Conservation (phyloP, 768 basidiomycete genomes). For the Suillus subluteus region DNA sequence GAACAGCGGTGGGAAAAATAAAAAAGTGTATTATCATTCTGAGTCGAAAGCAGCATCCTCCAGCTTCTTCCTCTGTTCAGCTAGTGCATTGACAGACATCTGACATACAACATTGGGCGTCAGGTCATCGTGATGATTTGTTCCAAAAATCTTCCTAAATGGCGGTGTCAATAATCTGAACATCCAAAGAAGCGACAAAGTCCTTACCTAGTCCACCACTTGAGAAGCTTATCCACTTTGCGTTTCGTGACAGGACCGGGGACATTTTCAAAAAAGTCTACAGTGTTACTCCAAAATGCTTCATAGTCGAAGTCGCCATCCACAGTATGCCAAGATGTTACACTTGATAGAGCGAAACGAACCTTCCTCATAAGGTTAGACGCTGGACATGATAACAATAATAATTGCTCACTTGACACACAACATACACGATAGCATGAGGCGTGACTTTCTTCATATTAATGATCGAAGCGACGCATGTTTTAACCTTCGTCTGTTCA, state of each 20-base stretch:
- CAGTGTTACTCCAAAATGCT: not conserved
- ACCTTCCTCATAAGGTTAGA: constrained; percentile 11
- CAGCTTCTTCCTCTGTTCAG: not conserved
- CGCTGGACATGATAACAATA: not conserved
- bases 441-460: constrained; percentile 8
- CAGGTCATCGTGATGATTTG: not conserved
- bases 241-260: not conserved
- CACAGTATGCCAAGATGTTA: not conserved
- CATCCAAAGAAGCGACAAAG: not conserved
- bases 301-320: not conserved
- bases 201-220: not conserved
- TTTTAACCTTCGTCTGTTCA: not conserved
- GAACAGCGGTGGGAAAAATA: constrained; percentile 6
- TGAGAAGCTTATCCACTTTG: not conserved
- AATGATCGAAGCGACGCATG: constrained; percentile 5
- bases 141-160: not conserved
- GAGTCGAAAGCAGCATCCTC: not conserved
- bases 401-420: constrained; percentile 23
- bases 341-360: not conserved
- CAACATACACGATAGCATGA: constrained; percentile 25
- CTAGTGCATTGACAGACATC: not conserved
- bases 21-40: not conserved
- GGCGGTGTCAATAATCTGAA: too few species aligned
- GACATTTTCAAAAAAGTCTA: not conserved
- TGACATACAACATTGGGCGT: not conserved